Evolutionary conservation across 2,329 filamentous ascomycete species (phyloP).

Genomic region (Diaporthe destruens): DNA sequence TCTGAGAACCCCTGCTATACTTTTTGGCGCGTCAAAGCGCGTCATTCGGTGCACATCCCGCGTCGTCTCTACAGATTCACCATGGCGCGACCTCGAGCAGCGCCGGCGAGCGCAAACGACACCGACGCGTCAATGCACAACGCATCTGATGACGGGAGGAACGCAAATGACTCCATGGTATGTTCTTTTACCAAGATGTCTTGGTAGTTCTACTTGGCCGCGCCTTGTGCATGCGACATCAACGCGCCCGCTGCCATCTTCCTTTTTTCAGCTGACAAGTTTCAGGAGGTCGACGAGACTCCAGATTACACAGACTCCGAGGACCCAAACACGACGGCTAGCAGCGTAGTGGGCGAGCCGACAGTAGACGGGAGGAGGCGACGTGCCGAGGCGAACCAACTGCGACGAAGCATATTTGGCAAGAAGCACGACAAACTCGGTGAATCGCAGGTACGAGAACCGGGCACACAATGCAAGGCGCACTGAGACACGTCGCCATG

Average conservation of each 20-base stretch:
- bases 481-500: neutral
- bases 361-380: constrained; percentile 83
- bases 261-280: constrained; percentile 1
- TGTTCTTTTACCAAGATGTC: constrained; percentile 42
- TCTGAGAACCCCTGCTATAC: constrained; percentile 2
- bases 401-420: constrained; percentile 92
- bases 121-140: constrained; percentile 75
- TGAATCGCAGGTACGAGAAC: constrained; percentile 83
- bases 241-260: neutral
- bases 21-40: constrained; percentile 58
- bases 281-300: constrained; percentile 72
- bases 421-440: constrained; percentile 94
- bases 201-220: neutral
- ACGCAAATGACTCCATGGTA: constrained; percentile 63
- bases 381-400: constrained; percentile 86
- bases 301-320: constrained; percentile 76
- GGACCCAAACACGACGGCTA: constrained; percentile 79
- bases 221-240: constrained; percentile 3
- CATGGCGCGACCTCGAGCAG: constrained; percentile 69
- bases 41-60: constrained; percentile 30
- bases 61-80: constrained; percentile 48
- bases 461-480: neutral
- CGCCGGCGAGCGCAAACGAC: constrained; percentile 66
- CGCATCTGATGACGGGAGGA: constrained; percentile 61
- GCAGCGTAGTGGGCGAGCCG: constrained; percentile 85